Percentiles rank a stretch among this genome's conserved stretches.
phyloP scores from a whole-genome alignment of 164 flowering plant genomes.

The Umbilicus rupestris region DNA sequence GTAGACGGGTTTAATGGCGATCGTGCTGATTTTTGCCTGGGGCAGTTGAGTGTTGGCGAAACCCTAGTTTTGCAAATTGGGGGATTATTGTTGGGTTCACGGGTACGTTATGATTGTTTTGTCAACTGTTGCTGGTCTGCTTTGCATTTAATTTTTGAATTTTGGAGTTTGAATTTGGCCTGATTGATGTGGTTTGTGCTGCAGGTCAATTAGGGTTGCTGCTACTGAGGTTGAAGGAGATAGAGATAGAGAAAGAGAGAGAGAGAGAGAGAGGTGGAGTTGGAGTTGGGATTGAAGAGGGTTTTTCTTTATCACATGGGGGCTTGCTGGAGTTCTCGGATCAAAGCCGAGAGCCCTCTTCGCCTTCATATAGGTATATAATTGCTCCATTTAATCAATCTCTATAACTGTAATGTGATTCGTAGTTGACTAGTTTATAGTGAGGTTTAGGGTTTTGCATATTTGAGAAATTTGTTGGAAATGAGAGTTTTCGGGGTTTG shows the following conservation, averaged over 20 bases:
- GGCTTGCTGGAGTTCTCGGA: slow-evolving; percentile 36
- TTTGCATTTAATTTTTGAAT: neutral
- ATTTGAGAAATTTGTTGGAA: too few species aligned
- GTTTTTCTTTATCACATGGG: slow-evolving; percentile 31
- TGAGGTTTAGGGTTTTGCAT: too few species aligned
- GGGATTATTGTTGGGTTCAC: slow-evolving; percentile 1
- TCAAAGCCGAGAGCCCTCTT: slow-evolving; percentile 43
- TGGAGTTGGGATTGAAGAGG: neutral
- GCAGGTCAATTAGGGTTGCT: neutral
- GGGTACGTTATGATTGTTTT: neutral
- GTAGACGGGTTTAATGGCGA: neutral
- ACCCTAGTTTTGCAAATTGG: neutral
- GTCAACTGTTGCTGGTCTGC: neutral
- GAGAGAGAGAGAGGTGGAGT: slow-evolving; percentile 1
- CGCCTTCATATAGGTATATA: slow-evolving; percentile 22
- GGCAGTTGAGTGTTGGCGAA: slow-evolving; percentile 1
- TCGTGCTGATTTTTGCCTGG: neutral
- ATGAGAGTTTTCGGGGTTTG: neutral
- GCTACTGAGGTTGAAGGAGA: too few species aligned
- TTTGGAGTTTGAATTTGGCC: neutral
- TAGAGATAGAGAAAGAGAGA: too few species aligned
- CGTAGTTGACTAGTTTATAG: neutral
- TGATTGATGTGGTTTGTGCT: neutral
- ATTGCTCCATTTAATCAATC: neutral
- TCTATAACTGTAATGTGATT: neutral